Evolutionary conservation across 2,329 filamentous ascomycete genomes (phyloP).

Genomic region (Elsinoe perseae): DNA sequence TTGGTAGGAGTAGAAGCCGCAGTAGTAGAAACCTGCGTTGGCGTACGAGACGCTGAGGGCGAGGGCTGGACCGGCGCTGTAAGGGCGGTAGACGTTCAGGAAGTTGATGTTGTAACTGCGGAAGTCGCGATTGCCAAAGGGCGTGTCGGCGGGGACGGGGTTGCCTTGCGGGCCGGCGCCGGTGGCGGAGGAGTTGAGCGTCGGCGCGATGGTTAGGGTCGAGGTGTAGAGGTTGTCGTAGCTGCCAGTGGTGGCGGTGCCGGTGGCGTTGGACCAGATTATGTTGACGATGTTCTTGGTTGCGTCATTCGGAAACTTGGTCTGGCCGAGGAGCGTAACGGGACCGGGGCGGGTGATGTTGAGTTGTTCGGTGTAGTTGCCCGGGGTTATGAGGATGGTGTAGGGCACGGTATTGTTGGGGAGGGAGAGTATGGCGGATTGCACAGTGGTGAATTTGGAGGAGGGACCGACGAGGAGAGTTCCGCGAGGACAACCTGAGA

Average conservation of each 20-base stretch:
- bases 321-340: constrained; percentile 55
- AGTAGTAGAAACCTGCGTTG: constrained; percentile 60
- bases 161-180: constrained; percentile 56
- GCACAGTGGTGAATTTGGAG: constrained; percentile 33
- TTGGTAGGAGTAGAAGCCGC: constrained; percentile 59
- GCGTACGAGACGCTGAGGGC: constrained; percentile 55
- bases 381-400: constrained; percentile 53
- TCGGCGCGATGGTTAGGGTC: constrained; percentile 56
- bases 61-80: constrained; percentile 49
- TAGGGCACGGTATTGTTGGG: constrained; percentile 40
- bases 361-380: constrained; percentile 56
- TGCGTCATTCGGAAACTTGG: constrained; percentile 40
- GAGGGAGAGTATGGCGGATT: constrained; percentile 42
- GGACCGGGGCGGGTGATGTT: constrained; percentile 57
- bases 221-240: constrained; percentile 57
- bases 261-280: constrained; percentile 51
- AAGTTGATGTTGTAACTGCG: constrained; percentile 61
- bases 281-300: constrained; percentile 48
- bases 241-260: constrained; percentile 34
- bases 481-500: constrained; percentile 33
- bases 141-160: constrained; percentile 52
- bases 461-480: constrained; percentile 27
- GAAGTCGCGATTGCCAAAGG: constrained; percentile 57
- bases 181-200: constrained; percentile 53
- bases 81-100: constrained; percentile 50